Conservation (phyloP, 1,284 basidiomycete genomes). For the Pholiota adiposa region DNA sequence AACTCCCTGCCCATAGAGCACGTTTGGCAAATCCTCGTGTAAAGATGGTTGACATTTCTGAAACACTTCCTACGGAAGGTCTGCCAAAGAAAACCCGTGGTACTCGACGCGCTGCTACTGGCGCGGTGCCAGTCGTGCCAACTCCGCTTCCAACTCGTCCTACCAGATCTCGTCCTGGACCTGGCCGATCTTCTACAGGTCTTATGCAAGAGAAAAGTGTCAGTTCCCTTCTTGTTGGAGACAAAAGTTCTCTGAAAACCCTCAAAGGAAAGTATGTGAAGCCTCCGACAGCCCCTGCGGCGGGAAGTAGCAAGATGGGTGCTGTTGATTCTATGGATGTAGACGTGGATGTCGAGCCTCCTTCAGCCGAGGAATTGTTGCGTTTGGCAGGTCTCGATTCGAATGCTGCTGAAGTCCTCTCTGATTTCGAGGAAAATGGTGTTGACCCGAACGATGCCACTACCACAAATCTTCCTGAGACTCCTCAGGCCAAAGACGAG, state of each 20-base stretch:
- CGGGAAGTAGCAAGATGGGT: not conserved
- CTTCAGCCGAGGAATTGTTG: conserved; percentile 50
- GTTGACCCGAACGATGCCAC: conserved; percentile 29
- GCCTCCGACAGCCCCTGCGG: not conserved
- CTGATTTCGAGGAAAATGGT: conserved; percentile 60
- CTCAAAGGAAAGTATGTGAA: conserved; percentile 45
- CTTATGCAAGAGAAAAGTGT: conserved; percentile 35
- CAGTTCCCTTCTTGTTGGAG: conserved; percentile 52
- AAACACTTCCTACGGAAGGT: conserved; percentile 35
- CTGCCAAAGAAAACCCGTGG: conserved; percentile 53
- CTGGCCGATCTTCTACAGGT: conserved; percentile 36
- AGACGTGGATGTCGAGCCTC: conserved; percentile 24
- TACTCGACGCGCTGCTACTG: conserved; percentile 23
- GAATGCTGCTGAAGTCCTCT: conserved; percentile 41
- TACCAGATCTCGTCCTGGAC: conserved; percentile 45
- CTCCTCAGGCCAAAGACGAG: not conserved
- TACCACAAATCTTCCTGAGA: not conserved
- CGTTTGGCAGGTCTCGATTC: conserved; percentile 46
- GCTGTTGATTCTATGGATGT: conserved; percentile 7
- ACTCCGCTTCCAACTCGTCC: not conserved
- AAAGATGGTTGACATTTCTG: conserved; percentile 47
- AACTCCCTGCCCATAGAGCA: conserved; percentile 47
- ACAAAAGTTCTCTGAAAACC: conserved; percentile 51
- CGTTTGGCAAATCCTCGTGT: conserved; percentile 56
- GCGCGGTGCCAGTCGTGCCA: conserved; percentile 10